Evolutionary conservation across 371 early-diverging fungal species (phyloP), one percentile per base, ranked within the genome.

Genomic region (Parasitella parasitica): DNA sequence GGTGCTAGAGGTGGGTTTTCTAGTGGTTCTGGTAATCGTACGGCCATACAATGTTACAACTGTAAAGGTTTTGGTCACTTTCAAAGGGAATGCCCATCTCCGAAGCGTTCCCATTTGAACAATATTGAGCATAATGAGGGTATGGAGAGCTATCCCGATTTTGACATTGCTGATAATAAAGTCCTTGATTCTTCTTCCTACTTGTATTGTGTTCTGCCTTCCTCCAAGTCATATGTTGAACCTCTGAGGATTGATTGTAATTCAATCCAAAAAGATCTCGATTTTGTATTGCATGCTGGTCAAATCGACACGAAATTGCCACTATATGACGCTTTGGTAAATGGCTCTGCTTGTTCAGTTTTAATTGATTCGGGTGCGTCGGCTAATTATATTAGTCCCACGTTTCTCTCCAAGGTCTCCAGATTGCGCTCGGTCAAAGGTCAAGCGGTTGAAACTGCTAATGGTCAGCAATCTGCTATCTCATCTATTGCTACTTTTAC

Each of bases 381-480:
- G 20, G 18, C 46, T 12, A 57, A 57, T 48, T 57, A 57, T 24
- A 48, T 57, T 7, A n/a, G 12, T 35, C 28, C 46, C 1, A 34
- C 32, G 3, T 15, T 48, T 4, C 16, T 57, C 0, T 3, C 34
- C 12, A 3, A 3, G 5, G 38, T 50, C 15, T 22, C 38, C 26
- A 27, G 16, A 46, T 18, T 20, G 7, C 3, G n/a, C 16, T 24
- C 15, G 5, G 15, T 20, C 5, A 36, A 16, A n/a, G 28, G 39
- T 36, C 24, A 46, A 13, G 24, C 22, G 1, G 54, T 61, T 1
- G 49, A 62, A 62, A 62, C 62, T 0, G 55, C 55, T 4, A 39
- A 51, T 30, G 62, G 62, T 24, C 49, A 54, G 1, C 30, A 34
- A 32, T 43, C 49, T 16, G 9, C 26, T 22, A 62, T 62, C 24